Evolutionary conservation across 148 eudicot genomes (phyloP).

Genomic region (Beta vulgaris): DNA sequence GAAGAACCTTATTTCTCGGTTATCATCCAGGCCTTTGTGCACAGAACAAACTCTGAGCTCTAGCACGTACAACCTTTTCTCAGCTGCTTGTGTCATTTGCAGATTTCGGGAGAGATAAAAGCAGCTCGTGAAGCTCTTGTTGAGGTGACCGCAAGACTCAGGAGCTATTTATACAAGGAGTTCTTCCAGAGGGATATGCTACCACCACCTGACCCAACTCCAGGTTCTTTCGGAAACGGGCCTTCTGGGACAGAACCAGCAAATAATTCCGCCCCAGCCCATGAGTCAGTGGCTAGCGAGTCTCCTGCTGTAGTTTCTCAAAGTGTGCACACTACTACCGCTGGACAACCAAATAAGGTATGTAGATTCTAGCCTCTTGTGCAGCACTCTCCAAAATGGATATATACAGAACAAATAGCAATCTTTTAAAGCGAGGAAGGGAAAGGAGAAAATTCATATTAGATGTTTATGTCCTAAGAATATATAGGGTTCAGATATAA

Average conservation of each 20-base stretch:
- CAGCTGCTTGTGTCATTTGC: slow-evolving; percentile 30
- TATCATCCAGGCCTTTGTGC: not conserved
- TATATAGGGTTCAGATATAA: not conserved
- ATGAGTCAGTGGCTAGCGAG: slow-evolving; percentile 42
- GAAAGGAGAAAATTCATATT: not conserved
- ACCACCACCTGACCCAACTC: slow-evolving; percentile 39
- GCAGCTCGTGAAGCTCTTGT: slow-evolving; percentile 92
- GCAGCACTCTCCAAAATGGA: not conserved
- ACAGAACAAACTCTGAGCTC: not conserved
- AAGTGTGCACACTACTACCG: slow-evolving; percentile 32
- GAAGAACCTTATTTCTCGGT: not conserved
- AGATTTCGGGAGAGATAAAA: slow-evolving; percentile 95
- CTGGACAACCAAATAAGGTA: slow-evolving; percentile 58
- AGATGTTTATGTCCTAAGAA: not conserved
- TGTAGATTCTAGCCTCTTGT: slow-evolving; percentile 6
- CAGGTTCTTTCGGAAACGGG: slow-evolving; percentile 41
- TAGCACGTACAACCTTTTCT: slow-evolving; percentile 3
- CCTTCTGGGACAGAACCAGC: slow-evolving; percentile 43
- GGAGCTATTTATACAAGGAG: slow-evolving; percentile 64
- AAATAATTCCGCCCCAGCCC: slow-evolving; percentile 33
- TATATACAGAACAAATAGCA: not conserved
- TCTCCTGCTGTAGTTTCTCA: slow-evolving; percentile 43
- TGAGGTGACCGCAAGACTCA: slow-evolving; percentile 79
- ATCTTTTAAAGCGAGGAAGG: not conserved
- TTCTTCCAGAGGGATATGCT: slow-evolving; percentile 53